Evolutionary conservation across 371 early-diverging fungal species (phyloP), one percentile per base, ranked within the genome.

Genomic region (Parasitella parasitica): DNA sequence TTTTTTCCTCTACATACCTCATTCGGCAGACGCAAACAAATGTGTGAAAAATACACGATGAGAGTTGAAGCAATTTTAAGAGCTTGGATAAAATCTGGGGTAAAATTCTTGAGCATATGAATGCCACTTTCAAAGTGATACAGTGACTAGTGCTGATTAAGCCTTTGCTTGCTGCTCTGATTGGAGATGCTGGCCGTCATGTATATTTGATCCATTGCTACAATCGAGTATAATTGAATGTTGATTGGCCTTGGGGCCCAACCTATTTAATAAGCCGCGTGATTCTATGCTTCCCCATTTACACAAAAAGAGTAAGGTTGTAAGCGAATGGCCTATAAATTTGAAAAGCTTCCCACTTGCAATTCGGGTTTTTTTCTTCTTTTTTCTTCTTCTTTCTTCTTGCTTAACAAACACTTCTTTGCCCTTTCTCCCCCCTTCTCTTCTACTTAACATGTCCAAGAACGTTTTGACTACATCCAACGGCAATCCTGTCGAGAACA

Each of bases 401-500:
- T 9, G 15, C 12, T 35, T 37, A 22, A 46, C 13, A 43, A 57
- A 48, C 18, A 52, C 32, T 32, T 59, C 59, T 51, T 59, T 59
- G 50, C 59, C 38, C 50, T 18, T 16, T 59, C 18, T 18, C 34
- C 51, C 15, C 59, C 57, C 54, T 53, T 57, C 26, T 52, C 7
- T 48, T 26, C 7, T 34, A 38, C 26, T 20, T 12, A n/a, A 15
- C 2, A 69, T 69, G 69, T 57, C 69, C 30, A 69, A 69, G 58
- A 56, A 60, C 36, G 26, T 64, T 41, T 61, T 81, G 41, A 81
- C 81, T 38, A 81, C 81, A 6, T 75, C 78, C 32, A 77, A 84
- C 75, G 89, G 89, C 57, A 87, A 85, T 64, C 89, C 89, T 24
- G 85, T 89, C 39, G 85, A 85, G 50, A 77, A 87, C 76, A 86